Conservation (phyloP, 2,329 filamentous ascomycete species). For the Moelleriella libera region DNA sequence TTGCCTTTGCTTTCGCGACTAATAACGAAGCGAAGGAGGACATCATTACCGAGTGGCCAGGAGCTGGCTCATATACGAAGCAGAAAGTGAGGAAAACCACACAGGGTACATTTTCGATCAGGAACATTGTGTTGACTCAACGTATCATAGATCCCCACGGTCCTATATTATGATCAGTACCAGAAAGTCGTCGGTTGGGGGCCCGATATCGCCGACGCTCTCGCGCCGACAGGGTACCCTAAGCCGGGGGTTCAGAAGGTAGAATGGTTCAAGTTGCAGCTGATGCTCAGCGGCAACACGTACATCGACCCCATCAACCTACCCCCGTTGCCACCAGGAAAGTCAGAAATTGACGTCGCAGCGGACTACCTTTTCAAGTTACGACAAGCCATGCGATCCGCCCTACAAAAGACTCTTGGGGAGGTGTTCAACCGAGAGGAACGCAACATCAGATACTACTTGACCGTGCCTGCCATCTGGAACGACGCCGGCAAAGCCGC, state of each 20-base stretch:
- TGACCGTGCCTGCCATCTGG: slow-evolving; percentile 99
- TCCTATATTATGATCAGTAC: slow-evolving; percentile 99
- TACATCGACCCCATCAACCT: slow-evolving; percentile 99
- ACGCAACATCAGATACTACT: slow-evolving; percentile 92
- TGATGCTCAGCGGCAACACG: slow-evolving; percentile 97
- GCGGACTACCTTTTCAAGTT: slow-evolving; percentile 98
- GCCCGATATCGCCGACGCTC: slow-evolving; percentile 90
- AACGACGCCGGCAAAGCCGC: slow-evolving; percentile 97
- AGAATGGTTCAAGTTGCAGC: slow-evolving; percentile 98
- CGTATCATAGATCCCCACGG: slow-evolving; percentile 69
- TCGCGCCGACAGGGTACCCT: slow-evolving; percentile 92
- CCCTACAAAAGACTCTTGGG: slow-evolving; percentile 88
- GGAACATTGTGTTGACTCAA: neutral
- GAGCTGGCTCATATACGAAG: slow-evolving; percentile 92
- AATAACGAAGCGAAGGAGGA: slow-evolving; percentile 97
- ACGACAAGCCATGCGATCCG: slow-evolving; percentile 89
- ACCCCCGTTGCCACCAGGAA: slow-evolving; percentile 88
- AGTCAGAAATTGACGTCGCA: slow-evolving; percentile 98
- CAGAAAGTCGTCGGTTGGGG: slow-evolving; percentile 99
- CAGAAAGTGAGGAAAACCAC: slow-evolving; percentile 59
- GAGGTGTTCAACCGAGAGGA: slow-evolving; percentile 98
- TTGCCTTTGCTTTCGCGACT: slow-evolving; percentile 92
- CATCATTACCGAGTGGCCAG: slow-evolving; percentile 98
- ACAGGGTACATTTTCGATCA: neutral
- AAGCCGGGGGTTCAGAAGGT: slow-evolving; percentile 98